Conservation (phyloP, 192 early-diverging fungal genomes). For the Umbelopsis vinacea region DNA sequence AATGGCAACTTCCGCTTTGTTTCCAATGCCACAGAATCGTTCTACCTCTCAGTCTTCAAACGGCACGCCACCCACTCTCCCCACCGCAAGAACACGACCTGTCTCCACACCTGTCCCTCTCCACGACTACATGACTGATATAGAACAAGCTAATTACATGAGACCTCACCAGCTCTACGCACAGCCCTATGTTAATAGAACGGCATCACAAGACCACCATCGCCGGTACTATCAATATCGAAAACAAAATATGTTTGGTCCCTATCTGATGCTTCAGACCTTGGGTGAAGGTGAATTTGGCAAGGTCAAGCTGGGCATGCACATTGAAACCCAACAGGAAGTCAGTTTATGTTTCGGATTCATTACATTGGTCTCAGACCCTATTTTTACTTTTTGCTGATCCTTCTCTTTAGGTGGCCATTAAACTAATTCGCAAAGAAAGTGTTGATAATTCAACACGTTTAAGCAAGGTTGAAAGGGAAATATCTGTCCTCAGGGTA, state of each 20-base stretch:
- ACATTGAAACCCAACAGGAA: slow-evolving; percentile 75
- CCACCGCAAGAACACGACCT: slow-evolving; percentile 5
- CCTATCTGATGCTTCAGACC: slow-evolving; percentile 94
- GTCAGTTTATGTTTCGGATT: slow-evolving; percentile 40
- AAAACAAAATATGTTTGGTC: slow-evolving; percentile 77
- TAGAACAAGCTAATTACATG: slow-evolving; percentile 20
- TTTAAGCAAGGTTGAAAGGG: slow-evolving; percentile 89
- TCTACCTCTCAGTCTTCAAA: not conserved
- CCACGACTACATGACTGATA: slow-evolving; percentile 19
- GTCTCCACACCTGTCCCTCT: slow-evolving; percentile 14
- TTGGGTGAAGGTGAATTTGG: slow-evolving; percentile 98
- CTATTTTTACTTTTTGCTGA: slow-evolving; percentile 7
- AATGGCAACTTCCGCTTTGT: not conserved
- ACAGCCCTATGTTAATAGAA: slow-evolving; percentile 28
- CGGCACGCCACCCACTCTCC: not conserved
- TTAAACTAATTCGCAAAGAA: slow-evolving; percentile 96
- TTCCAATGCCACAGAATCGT: not conserved
- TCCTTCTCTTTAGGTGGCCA: slow-evolving; percentile 69
- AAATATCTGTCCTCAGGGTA: slow-evolving; percentile 94
- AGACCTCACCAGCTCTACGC: not conserved
- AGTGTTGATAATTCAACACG: slow-evolving; percentile 82
- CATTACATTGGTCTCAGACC: slow-evolving; percentile 20
- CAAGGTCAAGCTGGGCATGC: slow-evolving; percentile 95
- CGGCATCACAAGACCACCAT: slow-evolving; percentile 24
- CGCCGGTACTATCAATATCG: slow-evolving; percentile 24